A percentile compares a stretch with the other conserved stretches of the same genome.
phyloP scores from a whole-genome alignment of 2,329 filamentous ascomycete species.

The Colletotrichum sp. region DNA sequence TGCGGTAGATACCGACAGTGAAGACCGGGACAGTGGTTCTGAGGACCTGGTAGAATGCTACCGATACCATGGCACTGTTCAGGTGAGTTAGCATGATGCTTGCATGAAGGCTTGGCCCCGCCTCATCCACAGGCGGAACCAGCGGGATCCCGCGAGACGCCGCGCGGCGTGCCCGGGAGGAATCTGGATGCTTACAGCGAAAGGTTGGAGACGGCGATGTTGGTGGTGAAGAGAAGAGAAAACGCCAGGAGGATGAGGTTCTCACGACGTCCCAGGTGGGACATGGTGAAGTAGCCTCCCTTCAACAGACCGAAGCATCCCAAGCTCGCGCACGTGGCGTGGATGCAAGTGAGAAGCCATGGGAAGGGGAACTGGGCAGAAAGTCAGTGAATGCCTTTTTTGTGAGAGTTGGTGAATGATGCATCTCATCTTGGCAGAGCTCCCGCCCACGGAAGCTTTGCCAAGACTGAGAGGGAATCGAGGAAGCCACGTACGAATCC shows the following conservation, averaged over 20 bases:
- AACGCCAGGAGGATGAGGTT: constrained; percentile 62
- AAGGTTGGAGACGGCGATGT: constrained; percentile 69
- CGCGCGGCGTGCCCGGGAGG: background rate
- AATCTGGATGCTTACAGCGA: constrained; percentile 49
- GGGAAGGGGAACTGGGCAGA: constrained; percentile 58
- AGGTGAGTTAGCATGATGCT: constrained; percentile 2
- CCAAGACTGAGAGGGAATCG: background rate
- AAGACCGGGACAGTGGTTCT: constrained; percentile 67
- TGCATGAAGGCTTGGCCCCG: background rate
- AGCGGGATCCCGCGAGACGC: background rate
- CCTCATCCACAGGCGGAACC: background rate
- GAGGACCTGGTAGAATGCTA: constrained; percentile 71
- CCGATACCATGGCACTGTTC: constrained; percentile 58
- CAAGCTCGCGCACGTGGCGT: constrained; percentile 61
- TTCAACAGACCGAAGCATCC: constrained; percentile 60
- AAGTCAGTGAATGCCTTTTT: constrained; percentile 3
- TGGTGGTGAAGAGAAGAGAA: constrained; percentile 66
- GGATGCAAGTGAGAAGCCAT: constrained; percentile 65
- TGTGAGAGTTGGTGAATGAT: background rate
- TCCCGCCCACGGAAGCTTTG: background rate
- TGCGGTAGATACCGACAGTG: constrained; percentile 65
- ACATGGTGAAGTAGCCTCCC: constrained; percentile 57
- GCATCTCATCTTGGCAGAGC: background rate
- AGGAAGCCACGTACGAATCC: constrained; percentile 44
- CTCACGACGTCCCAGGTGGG: constrained; percentile 56